Base-by-base conservation (phyloP, 805 yeast genomes). In the Lipomyces lipofer region DNA sequence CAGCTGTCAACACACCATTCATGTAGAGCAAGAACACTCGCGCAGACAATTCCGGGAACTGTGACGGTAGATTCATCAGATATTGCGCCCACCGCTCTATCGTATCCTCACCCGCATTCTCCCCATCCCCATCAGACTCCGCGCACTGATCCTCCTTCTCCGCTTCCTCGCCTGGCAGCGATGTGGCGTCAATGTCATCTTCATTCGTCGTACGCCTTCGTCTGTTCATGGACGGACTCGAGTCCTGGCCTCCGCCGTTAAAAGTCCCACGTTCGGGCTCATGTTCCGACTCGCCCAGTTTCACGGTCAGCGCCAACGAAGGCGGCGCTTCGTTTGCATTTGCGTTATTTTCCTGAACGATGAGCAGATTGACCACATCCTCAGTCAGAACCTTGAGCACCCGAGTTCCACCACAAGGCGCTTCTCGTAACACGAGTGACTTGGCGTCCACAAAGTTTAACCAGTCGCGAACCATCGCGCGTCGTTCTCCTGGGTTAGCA, bases 391-490 rank as follows among this genome's bases (percentile, higher is more conserved):
- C 65, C 47, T 59, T 58, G 5, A 50, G 50, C 25, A 63, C 71
- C 19, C 53, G 51, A 17, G 50, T 42, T 10, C 62, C 59, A 8
- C 60, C 73, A 63, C 85, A 80, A 1, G 85, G 83, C 12, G 77
- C 71, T 57, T 81, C 85, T 30, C 82, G 72, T 17, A 68, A 62
- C 1, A 78, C 73, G 25, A 80, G 72, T 40, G 75, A 74, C 25
- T 66, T 69, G 43, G 77, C 67, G 59, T 82, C 79, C 36, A 82
- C 78, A 53, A 72, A 72, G 46, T 69, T 63, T 10, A 67, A 51
- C 89, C 88, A 85, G 67, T 83, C 88, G 32, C 69, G 67, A 42
- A 72, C 64, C 88, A 84, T 84, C 28, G 74, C 66, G 30, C 68
- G 71, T 43, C 76, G 70, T 48, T 81, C 85, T 12, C 64, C 55